Percentiles rank a stretch among this genome's conserved stretches.
Evolutionary conservation across 495 filamentous ascomycete species (phyloP).

Genomic region (Penicillium mononematosum): DNA sequence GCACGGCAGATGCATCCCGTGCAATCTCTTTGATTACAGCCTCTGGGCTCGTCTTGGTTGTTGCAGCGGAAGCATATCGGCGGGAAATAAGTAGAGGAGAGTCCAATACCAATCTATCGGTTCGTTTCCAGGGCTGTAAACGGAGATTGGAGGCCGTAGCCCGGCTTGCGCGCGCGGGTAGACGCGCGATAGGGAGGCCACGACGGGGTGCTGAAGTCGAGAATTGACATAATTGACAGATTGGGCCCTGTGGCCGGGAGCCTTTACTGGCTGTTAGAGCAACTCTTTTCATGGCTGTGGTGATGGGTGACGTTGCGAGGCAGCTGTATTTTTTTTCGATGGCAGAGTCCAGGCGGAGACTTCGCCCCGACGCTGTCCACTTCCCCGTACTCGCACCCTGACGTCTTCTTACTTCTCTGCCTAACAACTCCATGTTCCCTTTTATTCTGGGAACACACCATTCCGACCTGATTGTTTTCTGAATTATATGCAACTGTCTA

Average conservation of each 20-base stretch:
- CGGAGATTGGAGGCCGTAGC: conserved; percentile 11
- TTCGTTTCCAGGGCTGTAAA: conserved; percentile 20
- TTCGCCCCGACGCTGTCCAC: conserved; percentile 25
- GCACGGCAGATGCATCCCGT: conserved; percentile 30
- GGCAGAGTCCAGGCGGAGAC: conserved; percentile 31
- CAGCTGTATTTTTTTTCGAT: conserved; percentile 25
- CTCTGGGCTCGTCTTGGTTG: conserved; percentile 12
- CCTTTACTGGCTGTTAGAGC: conserved; percentile 29
- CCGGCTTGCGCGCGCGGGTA: conserved; percentile 14
- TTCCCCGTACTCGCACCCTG: conserved; percentile 29
- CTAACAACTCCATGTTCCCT: conserved; percentile 22
- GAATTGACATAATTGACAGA: conserved; percentile 44
- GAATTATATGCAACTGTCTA: conserved; percentile 8
- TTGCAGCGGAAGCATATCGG: conserved; percentile 16
- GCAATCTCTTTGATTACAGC: conserved; percentile 29
- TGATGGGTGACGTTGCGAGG: conserved; percentile 11
- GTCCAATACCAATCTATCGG: conserved; percentile 3
- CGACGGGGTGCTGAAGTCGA: conserved; percentile 24
- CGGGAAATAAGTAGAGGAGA: conserved; percentile 4
- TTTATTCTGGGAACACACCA: conserved; percentile 22
- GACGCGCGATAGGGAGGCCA: conserved; percentile 24
- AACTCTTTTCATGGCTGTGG: conserved; percentile 37
- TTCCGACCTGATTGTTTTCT: conserved; percentile 13
- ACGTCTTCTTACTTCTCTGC: conserved; percentile 33
- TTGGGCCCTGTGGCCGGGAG: conserved; percentile 22